Conservation (phyloP, 176 grass and related monocot genomes). For the Microstegium vimineum region DNA sequence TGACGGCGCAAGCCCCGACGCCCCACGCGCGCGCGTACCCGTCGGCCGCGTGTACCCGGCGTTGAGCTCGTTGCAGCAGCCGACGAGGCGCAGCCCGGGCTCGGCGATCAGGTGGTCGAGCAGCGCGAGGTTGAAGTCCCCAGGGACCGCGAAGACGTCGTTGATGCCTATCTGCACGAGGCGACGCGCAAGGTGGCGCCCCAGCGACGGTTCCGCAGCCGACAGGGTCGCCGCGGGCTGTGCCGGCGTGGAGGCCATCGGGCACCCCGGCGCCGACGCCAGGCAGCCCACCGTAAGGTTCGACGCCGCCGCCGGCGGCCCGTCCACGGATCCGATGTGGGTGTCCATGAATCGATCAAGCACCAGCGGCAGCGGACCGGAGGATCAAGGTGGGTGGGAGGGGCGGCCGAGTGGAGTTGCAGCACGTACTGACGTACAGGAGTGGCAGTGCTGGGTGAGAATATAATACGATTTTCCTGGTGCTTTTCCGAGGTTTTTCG, state of each 20-base stretch:
- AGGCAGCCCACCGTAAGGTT: constrained; percentile 42
- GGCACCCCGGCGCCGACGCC: constrained; percentile 35
- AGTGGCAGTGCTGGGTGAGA: not conserved
- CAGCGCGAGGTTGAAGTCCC: constrained; percentile 78
- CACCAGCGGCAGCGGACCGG: not conserved
- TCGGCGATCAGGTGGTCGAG: constrained; percentile 74
- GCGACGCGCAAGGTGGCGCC: constrained; percentile 63
- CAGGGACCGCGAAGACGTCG: constrained; percentile 74
- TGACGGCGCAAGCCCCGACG: constrained; percentile 69
- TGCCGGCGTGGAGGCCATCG: constrained; percentile 33
- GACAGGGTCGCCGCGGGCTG: not conserved
- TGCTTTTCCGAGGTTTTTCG: no score
- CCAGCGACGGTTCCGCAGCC: constrained; percentile 44
- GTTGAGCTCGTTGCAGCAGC: constrained; percentile 95
- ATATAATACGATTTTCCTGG: no score
- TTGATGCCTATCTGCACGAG: constrained; percentile 61
- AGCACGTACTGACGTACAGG: no score
- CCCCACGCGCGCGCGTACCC: constrained; percentile 57
- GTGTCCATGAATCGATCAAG: constrained; percentile 50
- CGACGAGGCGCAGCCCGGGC: constrained; percentile 61
- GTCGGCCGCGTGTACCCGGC: constrained; percentile 73
- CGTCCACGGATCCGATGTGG: constrained; percentile 43
- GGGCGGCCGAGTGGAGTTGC: not conserved
- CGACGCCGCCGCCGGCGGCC: not conserved
- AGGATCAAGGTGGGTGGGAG: not conserved